A percentile compares a stretch with the other conserved stretches of the same genome.
These are phyloP conservation scores for Cymbopogon flexuosus DNA, from an alignment of 202 grass and related monocot species.

Conservation along the genomic window DNA sequence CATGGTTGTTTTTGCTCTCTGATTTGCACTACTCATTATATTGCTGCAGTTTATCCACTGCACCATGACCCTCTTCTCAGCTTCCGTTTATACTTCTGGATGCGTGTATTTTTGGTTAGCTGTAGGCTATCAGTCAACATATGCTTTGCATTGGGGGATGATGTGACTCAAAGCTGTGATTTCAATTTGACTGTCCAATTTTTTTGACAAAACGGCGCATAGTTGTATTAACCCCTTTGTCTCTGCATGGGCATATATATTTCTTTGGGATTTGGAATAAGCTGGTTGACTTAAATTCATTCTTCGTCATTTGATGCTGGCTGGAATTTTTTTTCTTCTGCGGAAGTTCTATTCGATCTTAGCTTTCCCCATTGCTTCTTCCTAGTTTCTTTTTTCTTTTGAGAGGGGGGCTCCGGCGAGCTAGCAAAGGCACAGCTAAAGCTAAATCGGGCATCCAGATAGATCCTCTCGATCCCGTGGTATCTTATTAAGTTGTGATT, in stretches of 20 bases:
- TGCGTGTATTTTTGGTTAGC: background rate
- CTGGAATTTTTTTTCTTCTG: background rate
- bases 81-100: background rate
- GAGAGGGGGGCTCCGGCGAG: background rate
- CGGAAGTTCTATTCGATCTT: background rate
- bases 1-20: background rate
- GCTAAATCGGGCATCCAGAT: too few relatives aligned
- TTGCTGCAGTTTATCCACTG: background rate
- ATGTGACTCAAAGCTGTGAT: background rate
- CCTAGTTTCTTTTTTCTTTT: background rate
- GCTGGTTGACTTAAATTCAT: background rate
- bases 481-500: background rate
- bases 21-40: background rate
- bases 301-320: slow-evolving; percentile 31
- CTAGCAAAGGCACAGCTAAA: too few relatives aligned
- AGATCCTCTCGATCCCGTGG: too few relatives aligned
- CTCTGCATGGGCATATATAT: background rate
- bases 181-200: background rate
- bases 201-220: background rate
- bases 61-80: background rate
- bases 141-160: background rate
- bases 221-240: background rate
- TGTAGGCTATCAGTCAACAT: background rate
- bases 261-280: background rate
- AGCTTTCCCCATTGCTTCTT: background rate